These are phyloP conservation scores for Clavispora carvajalis DNA, from an alignment of 805 yeast species.

Conservation along the genomic window DNA sequence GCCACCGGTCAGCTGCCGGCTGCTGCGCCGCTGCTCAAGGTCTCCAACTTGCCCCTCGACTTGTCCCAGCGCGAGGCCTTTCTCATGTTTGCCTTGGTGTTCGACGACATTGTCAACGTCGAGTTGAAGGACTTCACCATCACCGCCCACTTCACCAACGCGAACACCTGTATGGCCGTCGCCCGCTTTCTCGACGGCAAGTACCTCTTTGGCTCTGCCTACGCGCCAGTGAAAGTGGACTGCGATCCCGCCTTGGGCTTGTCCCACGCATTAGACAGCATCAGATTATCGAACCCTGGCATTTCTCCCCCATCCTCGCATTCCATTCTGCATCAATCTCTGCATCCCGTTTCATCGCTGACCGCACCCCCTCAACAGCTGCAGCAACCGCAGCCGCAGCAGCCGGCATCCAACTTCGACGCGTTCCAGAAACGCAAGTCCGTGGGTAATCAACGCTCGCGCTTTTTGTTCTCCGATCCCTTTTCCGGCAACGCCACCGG, in stretches of 20 bases:
- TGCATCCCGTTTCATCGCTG: conserved; percentile 4
- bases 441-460: conserved; percentile 54
- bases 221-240: conserved; percentile 34
- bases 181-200: conserved; percentile 37
- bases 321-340: conserved; percentile 4
- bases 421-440: conserved; percentile 46
- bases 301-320: conserved; percentile 30
- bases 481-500: conserved; percentile 20
- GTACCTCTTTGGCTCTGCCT: conserved; percentile 32
- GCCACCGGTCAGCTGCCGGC: neutral
- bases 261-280: conserved; percentile 20
- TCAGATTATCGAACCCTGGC: conserved; percentile 23
- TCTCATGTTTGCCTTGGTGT: conserved; percentile 63
- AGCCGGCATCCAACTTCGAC: conserved; percentile 9
- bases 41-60: conserved; percentile 60
- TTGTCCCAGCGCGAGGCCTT: conserved; percentile 61
- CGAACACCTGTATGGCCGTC: conserved; percentile 37
- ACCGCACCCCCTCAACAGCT: conserved; percentile 5
- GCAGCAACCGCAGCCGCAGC: conserved; percentile 7
- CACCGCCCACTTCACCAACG: conserved; percentile 32
- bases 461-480: conserved; percentile 68
- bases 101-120: conserved; percentile 48
- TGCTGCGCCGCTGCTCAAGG: conserved; percentile 8
- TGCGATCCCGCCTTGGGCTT: conserved; percentile 19
- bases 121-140: conserved; percentile 38